A percentile compares a stretch with the other conserved stretches of the same genome.
Conservation (phyloP, 2,329 filamentous ascomycete species). For the Xylaria polymorpha region DNA sequence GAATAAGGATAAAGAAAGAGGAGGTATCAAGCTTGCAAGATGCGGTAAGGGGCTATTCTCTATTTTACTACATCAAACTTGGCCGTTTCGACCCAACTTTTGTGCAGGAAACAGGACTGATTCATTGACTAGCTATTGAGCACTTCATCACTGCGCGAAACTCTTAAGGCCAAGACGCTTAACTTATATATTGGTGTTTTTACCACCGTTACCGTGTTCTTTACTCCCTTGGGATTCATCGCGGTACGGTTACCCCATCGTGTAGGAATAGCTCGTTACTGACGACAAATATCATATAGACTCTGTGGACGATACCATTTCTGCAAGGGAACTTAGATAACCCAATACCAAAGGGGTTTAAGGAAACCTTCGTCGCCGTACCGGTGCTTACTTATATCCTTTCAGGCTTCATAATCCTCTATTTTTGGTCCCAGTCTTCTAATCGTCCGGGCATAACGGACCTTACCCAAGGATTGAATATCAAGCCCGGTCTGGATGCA, state of each 20-base stretch:
- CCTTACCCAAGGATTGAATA: neutral
- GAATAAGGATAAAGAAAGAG: constrained; percentile 27
- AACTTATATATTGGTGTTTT: constrained; percentile 30
- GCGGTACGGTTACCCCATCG: constrained; percentile 7
- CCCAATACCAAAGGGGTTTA: constrained; percentile 11
- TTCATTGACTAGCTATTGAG: constrained; percentile 20
- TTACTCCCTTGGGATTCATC: constrained; percentile 26
- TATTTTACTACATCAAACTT: neutral
- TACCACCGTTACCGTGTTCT: constrained; percentile 33
- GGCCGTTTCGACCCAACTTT: neutral
- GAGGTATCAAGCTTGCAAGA: constrained; percentile 33
- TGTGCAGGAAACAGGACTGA: neutral
- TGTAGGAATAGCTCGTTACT: neutral
- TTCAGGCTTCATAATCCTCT: constrained; percentile 13
- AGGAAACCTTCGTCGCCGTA: constrained; percentile 18
- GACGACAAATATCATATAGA: neutral
- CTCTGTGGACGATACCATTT: constrained; percentile 22
- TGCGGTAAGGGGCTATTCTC: constrained; percentile 1
- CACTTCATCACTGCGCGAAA: constrained; percentile 24
- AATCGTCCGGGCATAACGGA: neutral
- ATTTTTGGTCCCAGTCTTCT: constrained; percentile 19
- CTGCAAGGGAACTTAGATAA: neutral
- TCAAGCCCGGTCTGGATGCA: neutral
- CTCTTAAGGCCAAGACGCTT: constrained; percentile 30
- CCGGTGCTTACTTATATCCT: constrained; percentile 30